phyloP scores from a whole-genome alignment of 2,329 filamentous ascomycete genomes.

The Talaromyces sp. region DNA sequence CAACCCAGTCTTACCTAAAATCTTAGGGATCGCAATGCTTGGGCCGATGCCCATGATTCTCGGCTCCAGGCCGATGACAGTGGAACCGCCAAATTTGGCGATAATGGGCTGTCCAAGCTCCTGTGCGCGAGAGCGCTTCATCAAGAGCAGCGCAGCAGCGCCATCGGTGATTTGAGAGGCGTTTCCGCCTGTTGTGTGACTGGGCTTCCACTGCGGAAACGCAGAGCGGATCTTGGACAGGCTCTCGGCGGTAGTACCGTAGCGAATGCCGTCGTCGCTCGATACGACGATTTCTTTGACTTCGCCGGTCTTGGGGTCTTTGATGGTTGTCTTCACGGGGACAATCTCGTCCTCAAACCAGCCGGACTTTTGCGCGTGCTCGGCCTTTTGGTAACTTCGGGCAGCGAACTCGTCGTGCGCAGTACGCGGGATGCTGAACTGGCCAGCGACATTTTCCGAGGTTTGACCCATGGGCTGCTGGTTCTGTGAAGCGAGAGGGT shows the following conservation, averaged over 20 bases:
- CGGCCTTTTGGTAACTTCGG: conserved; percentile 76
- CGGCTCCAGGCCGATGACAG: conserved; percentile 76
- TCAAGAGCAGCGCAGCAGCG: conserved; percentile 82
- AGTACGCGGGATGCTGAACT: conserved; percentile 61
- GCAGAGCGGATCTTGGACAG: conserved; percentile 79
- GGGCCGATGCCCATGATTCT: conserved; percentile 91
- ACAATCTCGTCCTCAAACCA: conserved; percentile 83
- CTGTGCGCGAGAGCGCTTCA: conserved; percentile 83
- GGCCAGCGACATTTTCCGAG: conserved; percentile 86
- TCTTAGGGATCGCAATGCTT: conserved; percentile 86
- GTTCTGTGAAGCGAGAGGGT: conserved; percentile 79
- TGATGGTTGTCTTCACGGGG: conserved; percentile 73
- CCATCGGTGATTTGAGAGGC: conserved; percentile 89
- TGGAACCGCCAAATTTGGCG: conserved; percentile 81
- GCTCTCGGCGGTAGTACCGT: conserved; percentile 74
- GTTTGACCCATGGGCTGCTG: conserved; percentile 89
- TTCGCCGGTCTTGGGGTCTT: conserved; percentile 83
- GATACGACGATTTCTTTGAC: conserved; percentile 69
- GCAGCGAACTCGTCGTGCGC: conserved; percentile 82
- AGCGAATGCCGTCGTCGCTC: conserved; percentile 76
- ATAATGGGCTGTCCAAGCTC: conserved; percentile 76
- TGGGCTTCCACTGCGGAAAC: conserved; percentile 69
- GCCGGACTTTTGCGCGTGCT: conserved; percentile 71
- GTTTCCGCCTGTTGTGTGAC: conserved; percentile 86
- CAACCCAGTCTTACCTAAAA: conserved; percentile 73